Base-by-base conservation (phyloP, 352 stramenopile genomes). In the Pythium utonaiense region DNA sequence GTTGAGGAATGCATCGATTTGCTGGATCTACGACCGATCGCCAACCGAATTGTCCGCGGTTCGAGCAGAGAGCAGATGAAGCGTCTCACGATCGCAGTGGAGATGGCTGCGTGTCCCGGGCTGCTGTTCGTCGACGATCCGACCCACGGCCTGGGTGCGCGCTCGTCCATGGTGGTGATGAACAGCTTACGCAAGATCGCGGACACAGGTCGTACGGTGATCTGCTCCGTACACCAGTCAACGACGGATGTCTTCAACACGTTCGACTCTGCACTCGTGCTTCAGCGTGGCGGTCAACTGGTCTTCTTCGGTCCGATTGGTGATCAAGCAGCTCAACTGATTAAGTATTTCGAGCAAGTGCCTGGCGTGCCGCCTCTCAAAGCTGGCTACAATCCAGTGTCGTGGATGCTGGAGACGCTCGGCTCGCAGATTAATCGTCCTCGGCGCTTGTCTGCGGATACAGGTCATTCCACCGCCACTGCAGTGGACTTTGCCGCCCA, bases 211-310 rank as follows among this genome's bases (percentile, higher is more conserved):
- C 60, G 72, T 14, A 88, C 75, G 17, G 76, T 97, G 17, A 64
- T 95, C 0, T 94, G 89, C 44, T 94, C 86, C 17, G 93, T 97
- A 60, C 86, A 94, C 64, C 86, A 96, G 64, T 87, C 89, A 12
- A 76, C 69, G 8, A 80, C 74, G 3, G 77, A 93, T 38, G 76
- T 95, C 3, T 92, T 96, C 19, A 74, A 80, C 12, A 75, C 80
- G 30, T 92, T 95, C 66, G 83, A 96, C 69, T 74, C 75, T 47
- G 38, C 91, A 6, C 75, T 94, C 34, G 62, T 96, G 5, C 67
- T 96, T 3, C 55, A 81, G 49, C 56, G 62, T 28, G 73, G 73
- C 31, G 73, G 75, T 25, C 41, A 64, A 33, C 68, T 66, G 22
- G 62, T 57, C 2, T 84, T 71, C 57, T 77, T 74, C 42, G 75